Base-by-base conservation (phyloP, 1,284 basidiomycete genomes). In the Cutaneotrichosporon sp. region DNA sequence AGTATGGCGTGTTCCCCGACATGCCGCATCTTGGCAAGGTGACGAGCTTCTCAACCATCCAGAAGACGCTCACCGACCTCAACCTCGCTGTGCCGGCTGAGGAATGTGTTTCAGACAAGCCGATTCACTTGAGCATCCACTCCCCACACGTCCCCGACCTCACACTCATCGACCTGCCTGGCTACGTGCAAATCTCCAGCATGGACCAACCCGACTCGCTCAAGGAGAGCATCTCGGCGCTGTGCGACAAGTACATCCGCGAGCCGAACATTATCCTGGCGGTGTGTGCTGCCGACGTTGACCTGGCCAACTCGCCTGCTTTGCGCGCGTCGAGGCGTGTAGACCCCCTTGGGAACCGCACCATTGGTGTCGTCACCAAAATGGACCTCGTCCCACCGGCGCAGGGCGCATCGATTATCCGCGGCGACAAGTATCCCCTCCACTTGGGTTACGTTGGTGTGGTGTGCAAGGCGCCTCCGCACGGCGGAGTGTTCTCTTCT, bases 191-290 rank as follows among this genome's bases (percentile, higher is more conserved):
- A 70, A 88, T 98, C 39, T 80, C 88, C 1, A 91, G 88, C 31
- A 80, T 97, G 78, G 94, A 98, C 76, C 96, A 98, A 71, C 94
- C 94, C 1, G 94, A 97, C 63, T 81, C 82, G 35, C 81, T 99
- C 55, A 93, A 92, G 68, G 91, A 96, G 67, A 93, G 94, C 75
- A 97, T 99, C 58, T 79, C 87, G 0, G 68, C 72, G 10, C 79
- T 99, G 1, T 97, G 94, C 75, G 93, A 97, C 57, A 90, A 86
- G 73, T 99, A 99, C 74, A 98, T 98, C 65, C 84, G 88, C 31
- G 90, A 97, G 70, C 94, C 94, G 11, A 99, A 99, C 72, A 91
- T 99, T 71, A 90, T 98, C 63, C 82, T 99, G 14, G 94, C 96
- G 3, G 91, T 99, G 8, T 98, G 94, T 68, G 89, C 94, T 3